Base-by-base conservation (phyloP, 768 basidiomycete species). In the Amanita polypyramis region DNA sequence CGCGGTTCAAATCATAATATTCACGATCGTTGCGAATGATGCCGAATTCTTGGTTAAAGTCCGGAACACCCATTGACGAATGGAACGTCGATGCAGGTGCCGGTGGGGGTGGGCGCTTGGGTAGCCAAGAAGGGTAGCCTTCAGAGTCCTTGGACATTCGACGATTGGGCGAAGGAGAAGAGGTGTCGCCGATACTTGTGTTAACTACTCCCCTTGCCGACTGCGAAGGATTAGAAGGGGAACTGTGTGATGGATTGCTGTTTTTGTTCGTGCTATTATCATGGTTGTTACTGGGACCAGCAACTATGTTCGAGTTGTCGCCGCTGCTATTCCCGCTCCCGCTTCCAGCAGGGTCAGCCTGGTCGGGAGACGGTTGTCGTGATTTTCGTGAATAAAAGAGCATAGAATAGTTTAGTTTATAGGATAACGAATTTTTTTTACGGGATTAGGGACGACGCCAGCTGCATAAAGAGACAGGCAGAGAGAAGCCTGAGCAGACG, bases 41-140 rank as follows among this genome's bases (percentile, higher is more conserved):
- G 11, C 47, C 40, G 20, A 49, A 49, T 15, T 49, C 47, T 27
- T 42, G 38, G 17, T 49, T 39, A 42, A 49, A 42, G 34, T 55
- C 55, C 30, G 53, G 52, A 15, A 66, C 60, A n/a, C 68, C 70
- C 41, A 73, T 67, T 21, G 75, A 76, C 5, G 77, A 79, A 50
- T 78, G 78, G 47, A 84, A 63, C 1, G 83, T 86, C 8, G 83
- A 84, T 3, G 75, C 75, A 2, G 89, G 88, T 6, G 77, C 77
- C 0, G 88, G 88, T 0, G 78, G 84, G 12, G 79, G 80, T 2
- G 89, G 88, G 11, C 88, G 74, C 51, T 70, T 77, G 14, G 88
- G 88, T 1, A 91, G 79, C 88, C 88, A 91, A 19, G 84, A 81
- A 2, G 88, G 88, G 60, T 91, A 91, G 11, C 80, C 80, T 54